Evolutionary conservation across 345 rosid species (phyloP), one percentile per base, ranked within the genome.

Genomic region (Anastatica hierochuntica): DNA sequence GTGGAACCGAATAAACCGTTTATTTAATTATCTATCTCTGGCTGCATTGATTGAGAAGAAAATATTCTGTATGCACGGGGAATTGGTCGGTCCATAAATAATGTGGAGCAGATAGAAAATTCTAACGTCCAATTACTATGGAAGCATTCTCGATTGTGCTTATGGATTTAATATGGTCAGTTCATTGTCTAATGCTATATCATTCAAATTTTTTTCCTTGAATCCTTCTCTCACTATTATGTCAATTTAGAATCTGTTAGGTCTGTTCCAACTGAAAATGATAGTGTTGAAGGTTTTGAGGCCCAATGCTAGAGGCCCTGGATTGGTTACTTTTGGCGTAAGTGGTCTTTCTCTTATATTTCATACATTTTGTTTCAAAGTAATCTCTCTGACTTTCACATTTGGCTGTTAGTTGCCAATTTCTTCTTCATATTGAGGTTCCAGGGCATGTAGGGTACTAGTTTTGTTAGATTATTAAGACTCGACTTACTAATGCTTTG

Each of bases 1-100:
- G 23, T 92, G 99, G 95, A 97, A 92, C 67, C 79, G 95, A 58
- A 80, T 92, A 72, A 88, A 92, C 57, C 94, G 90, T n/a, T 74
- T 92, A 61, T 92, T 92, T 64, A 92, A 88, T 74, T 92, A 95
- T 90, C 85, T 92, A 63, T 95, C 98, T 60, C 66, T 92, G 58
- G 97, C 98, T 20, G 98, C 98, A 62, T 58, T 85, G 44, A 88
- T 92, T 33, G 97, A 88, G 74, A 92, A 88, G 75, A 92, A 92
- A 68, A 92, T 92, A 48, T 83, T 92, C 53, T 92, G 98, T 65
- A 88, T 92, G 98, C 98, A 92, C 66, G 98, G 98, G 98, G 99
- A 64, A 92, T 92, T 65, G 97, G 97, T 54, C 83, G 99, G 53
- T 92, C 97, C 11, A 92, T 92, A 76, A 92, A 83, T 76, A 94